Base-by-base conservation (phyloP, 768 basidiomycete genomes). In the Podaxis sp. region DNA sequence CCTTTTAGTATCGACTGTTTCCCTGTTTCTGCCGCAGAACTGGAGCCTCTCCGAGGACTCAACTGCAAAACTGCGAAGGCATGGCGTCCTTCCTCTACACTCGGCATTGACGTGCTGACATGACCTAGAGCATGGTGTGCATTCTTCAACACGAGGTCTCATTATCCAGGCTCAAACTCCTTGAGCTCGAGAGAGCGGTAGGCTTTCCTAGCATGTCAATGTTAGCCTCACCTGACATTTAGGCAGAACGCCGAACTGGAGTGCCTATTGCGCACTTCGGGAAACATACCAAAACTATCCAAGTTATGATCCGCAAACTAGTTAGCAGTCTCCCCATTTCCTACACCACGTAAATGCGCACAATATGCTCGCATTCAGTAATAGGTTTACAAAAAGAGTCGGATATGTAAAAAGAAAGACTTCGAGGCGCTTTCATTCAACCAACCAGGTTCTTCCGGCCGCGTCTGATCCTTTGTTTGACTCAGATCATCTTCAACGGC, bases 61-160 rank as follows among this genome's bases (percentile, higher is more conserved):
- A 89, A 91, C 69, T 85, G 83, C 24, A 91, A 87, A 72, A 90
- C 88, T 0, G 88, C 87, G 56, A 91, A 90, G 81, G 90, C 89
- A 60, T 50, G 68, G 67, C 24, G 17, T 40, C 22, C 24, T 52
- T 52, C 28, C 37, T 46, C 17, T 55, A 33, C 54, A 30, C 33
- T 24, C 46, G 12, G 22, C 40, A 30, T n/a, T 41, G 41, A 24
- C 33, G 17, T 1, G 37, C n/a, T 49, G 38, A 30, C 58, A 8
- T 20, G 26, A 11, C 28, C 6, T 65, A 91, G 90, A 89, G 88
- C 66, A 90, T 89, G 85, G 86, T 91, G 3, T 80, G 88, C 0
- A 86, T 86, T 26, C 79, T 91, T 4, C 87, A 90, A 55, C 81
- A 87, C 68, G 89, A 91, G 64, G 79, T 82, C 3, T 81, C 84